These are phyloP conservation scores for Selaginella tamariscina DNA, from an alignment of 75 land plant species.

Conservation along the genomic window DNA sequence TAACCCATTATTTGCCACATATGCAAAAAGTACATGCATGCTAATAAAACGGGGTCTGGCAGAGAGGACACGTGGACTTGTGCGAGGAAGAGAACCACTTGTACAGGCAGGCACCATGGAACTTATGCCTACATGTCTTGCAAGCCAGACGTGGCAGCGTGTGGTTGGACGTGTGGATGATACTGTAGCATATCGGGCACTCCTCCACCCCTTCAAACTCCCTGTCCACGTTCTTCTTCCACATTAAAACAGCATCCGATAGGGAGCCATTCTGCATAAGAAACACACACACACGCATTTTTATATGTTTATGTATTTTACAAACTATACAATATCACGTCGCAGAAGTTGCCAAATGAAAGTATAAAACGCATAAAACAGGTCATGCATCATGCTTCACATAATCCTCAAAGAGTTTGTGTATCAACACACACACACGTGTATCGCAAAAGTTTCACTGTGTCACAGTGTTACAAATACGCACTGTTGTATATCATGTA, in stretches of 20 bases:
- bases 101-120: conserved; percentile 86
- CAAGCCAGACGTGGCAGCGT: conserved; percentile 86
- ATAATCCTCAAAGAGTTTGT: too few species aligned
- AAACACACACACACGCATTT: not conserved
- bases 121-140: conserved; percentile 97
- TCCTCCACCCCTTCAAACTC: conserved; percentile 97
- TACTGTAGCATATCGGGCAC: conserved; percentile 97
- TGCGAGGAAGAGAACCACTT: conserved; percentile 98
- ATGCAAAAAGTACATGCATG: too few species aligned
- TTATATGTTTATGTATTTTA: too few species aligned
- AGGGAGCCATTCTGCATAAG: conserved; percentile 79
- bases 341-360: too few species aligned
- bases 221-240: conserved; percentile 93
- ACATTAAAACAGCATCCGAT: conserved; percentile 84
- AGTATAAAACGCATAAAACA: too few species aligned
- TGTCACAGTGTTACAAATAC: too few species aligned
- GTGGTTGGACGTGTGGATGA: conserved; percentile 75
- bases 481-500: too few species aligned
- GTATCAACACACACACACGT: too few species aligned
- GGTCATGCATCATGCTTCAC: too few species aligned
- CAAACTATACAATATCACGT: too few species aligned
- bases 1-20: too few species aligned
- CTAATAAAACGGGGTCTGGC: conserved; percentile 92
- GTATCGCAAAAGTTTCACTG: too few species aligned
- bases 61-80: conserved; percentile 89